Conservation (phyloP, 495 filamentous ascomycete genomes). For the Neurospora discreta region DNA sequence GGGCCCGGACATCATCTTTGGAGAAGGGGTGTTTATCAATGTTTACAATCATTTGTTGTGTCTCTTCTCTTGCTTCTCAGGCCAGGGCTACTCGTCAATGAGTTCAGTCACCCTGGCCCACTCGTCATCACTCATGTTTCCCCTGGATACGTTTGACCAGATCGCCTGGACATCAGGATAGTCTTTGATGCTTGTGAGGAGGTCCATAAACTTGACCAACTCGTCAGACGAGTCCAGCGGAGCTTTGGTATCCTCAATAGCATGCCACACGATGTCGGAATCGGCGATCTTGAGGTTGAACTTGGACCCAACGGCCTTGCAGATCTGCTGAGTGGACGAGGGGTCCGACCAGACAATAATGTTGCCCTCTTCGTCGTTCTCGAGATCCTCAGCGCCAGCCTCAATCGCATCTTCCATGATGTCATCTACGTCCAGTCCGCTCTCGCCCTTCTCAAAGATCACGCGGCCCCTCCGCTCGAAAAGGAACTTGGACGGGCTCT, state of each 20-base stretch:
- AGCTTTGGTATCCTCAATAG: constrained; percentile 68
- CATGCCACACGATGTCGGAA: constrained; percentile 74
- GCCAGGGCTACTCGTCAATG: constrained; percentile 18
- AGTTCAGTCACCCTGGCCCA: constrained; percentile 41
- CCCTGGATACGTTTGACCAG: constrained; percentile 49
- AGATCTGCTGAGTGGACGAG: constrained; percentile 51
- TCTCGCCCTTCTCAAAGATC: constrained; percentile 49
- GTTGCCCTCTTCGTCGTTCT: constrained; percentile 55
- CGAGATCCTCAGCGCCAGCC: constrained; percentile 71
- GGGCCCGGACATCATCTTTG: neutral
- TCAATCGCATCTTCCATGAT: constrained; percentile 79
- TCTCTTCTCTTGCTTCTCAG: neutral
- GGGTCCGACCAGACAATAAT: constrained; percentile 69
- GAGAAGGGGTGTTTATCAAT: neutral
- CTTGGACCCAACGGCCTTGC: constrained; percentile 45
- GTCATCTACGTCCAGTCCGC: constrained; percentile 51
- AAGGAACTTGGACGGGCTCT: constrained; percentile 66
- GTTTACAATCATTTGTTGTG: constrained; percentile 3
- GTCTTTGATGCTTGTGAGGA: constrained; percentile 44
- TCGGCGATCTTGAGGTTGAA: constrained; percentile 53
- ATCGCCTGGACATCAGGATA: constrained; percentile 56
- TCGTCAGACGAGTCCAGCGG: constrained; percentile 37
- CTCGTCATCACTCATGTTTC: constrained; percentile 30
- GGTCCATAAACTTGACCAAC: constrained; percentile 40
- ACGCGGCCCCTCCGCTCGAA: constrained; percentile 71